A percentile compares a stretch with the other conserved stretches of the same genome.
Conservation (phyloP, 345 rosid species). For the Firmiana major region DNA sequence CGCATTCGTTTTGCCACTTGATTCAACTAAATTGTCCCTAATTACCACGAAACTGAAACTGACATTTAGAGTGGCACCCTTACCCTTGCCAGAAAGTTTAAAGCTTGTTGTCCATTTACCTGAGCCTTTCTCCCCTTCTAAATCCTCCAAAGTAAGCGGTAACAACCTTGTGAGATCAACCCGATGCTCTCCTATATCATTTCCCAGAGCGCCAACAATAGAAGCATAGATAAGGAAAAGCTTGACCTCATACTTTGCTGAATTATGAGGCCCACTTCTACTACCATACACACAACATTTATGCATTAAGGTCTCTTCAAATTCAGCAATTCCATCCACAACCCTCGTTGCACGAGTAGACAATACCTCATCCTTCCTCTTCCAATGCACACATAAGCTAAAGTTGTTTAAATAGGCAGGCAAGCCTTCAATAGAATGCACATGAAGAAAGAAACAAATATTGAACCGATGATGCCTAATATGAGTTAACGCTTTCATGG, state of each 20-base stretch:
- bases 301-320: constrained; percentile 64
- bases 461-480: constrained; percentile 49
- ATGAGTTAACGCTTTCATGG: constrained; percentile 70
- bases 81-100: constrained; percentile 56
- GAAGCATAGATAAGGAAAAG: constrained; percentile 50
- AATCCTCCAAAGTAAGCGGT: constrained; percentile 67
- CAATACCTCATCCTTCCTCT: constrained; percentile 60
- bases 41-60: constrained; percentile 58
- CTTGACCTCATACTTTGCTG: constrained; percentile 59
- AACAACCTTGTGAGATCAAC: constrained; percentile 74
- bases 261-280: constrained; percentile 48
- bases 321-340: constrained; percentile 51
- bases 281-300: constrained; percentile 56
- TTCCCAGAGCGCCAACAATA: constrained; percentile 37
- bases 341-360: constrained; percentile 45
- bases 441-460: constrained; percentile 67
- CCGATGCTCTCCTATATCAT: constrained; percentile 63
- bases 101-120: constrained; percentile 78
- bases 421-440: constrained; percentile 73
- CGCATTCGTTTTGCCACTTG: constrained; percentile 29
- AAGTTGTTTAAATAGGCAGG: constrained; percentile 43
- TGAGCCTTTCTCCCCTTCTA: constrained; percentile 49
- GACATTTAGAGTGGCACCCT: constrained; percentile 62
- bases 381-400: constrained; percentile 61
- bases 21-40: constrained; percentile 23